These are phyloP conservation scores for Plasmodium knowlesi DNA, from an alignment of 169 alveolate genomes.

Conservation along the genomic window DNA sequence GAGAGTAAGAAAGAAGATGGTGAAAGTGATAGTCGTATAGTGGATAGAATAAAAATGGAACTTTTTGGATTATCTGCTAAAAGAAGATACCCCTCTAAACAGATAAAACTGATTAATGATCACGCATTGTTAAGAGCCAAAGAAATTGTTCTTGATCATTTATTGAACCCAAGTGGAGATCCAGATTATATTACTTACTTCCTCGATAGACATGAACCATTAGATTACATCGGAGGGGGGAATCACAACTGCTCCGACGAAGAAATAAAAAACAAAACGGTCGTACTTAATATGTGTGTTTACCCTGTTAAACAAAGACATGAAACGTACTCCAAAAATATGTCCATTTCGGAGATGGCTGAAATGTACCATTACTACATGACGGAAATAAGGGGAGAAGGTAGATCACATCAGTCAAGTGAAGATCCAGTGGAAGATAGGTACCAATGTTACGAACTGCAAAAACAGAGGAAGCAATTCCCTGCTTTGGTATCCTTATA, in stretches of 20 bases:
- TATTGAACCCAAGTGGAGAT: conserved; percentile 46
- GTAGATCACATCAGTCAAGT: conserved; percentile 77
- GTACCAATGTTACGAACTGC: conserved; percentile 76
- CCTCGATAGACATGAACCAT: conserved; percentile 63
- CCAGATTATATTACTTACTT: conserved; percentile 55
- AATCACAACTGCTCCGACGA: conserved; percentile 19
- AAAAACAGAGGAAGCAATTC: conserved; percentile 78
- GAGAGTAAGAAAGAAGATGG: not conserved
- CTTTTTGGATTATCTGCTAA: conserved; percentile 47
- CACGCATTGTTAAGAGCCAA: conserved; percentile 69
- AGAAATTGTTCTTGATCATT: conserved; percentile 60
- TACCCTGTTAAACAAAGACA: conserved; percentile 54
- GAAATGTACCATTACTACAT: conserved; percentile 83
- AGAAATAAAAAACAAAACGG: conserved; percentile 68
- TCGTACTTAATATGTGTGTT: conserved; percentile 65
- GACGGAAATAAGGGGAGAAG: conserved; percentile 84
- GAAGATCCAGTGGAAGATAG: conserved; percentile 78
- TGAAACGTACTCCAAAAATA: conserved; percentile 56
- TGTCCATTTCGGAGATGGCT: conserved; percentile 84
- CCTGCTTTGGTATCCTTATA: conserved; percentile 81
- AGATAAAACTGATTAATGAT: conserved; percentile 63
- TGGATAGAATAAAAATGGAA: conserved; percentile 37
- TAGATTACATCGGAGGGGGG: conserved; percentile 74
- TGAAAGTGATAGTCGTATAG: not conserved
- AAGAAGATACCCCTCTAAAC: conserved; percentile 55